Conservation (phyloP, 2,329 filamentous ascomycete species). For the Paracoccidioides brasiliensis region DNA sequence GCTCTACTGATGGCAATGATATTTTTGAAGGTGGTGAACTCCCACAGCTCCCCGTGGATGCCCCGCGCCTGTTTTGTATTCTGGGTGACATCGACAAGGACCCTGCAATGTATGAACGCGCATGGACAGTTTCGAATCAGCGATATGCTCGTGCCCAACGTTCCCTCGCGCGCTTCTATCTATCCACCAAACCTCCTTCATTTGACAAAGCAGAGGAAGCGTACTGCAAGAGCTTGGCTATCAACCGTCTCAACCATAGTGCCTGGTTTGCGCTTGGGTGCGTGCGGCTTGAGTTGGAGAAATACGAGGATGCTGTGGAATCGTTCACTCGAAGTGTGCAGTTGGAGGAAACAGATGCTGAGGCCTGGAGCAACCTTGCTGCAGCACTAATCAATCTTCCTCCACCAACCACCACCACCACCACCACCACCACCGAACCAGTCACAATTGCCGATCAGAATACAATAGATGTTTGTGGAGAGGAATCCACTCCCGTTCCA, state of each 20-base stretch:
- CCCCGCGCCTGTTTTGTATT: slow-evolving; percentile 82
- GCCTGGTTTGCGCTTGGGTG: slow-evolving; percentile 89
- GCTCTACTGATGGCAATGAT: slow-evolving; percentile 41
- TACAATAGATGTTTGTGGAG: slow-evolving; percentile 10
- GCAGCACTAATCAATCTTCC: slow-evolving; percentile 55
- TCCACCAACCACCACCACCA: slow-evolving; percentile 12
- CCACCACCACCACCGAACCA: slow-evolving; percentile 20
- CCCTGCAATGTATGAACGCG: slow-evolving; percentile 61
- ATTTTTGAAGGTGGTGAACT: slow-evolving; percentile 55
- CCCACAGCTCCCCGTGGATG: slow-evolving; percentile 61
- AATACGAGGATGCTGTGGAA: slow-evolving; percentile 67
- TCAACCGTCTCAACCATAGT: slow-evolving; percentile 68
- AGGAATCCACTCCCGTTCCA: slow-evolving; percentile 10
- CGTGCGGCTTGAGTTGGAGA: slow-evolving; percentile 62
- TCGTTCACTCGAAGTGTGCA: slow-evolving; percentile 74
- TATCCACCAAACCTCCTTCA: slow-evolving; percentile 47
- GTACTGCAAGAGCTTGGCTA: slow-evolving; percentile 62
- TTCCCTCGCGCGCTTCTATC: slow-evolving; percentile 67
- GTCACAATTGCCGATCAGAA: slow-evolving; percentile 10
- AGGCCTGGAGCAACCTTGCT: slow-evolving; percentile 91
- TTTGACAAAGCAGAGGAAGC: slow-evolving; percentile 59
- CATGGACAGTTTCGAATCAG: slow-evolving; percentile 72
- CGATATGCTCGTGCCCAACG: slow-evolving; percentile 80
- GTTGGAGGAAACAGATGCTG: slow-evolving; percentile 74
- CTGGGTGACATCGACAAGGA: slow-evolving; percentile 77